Conservation (phyloP, 2,329 filamentous ascomycete genomes). For the Colletotrichum sp. region DNA sequence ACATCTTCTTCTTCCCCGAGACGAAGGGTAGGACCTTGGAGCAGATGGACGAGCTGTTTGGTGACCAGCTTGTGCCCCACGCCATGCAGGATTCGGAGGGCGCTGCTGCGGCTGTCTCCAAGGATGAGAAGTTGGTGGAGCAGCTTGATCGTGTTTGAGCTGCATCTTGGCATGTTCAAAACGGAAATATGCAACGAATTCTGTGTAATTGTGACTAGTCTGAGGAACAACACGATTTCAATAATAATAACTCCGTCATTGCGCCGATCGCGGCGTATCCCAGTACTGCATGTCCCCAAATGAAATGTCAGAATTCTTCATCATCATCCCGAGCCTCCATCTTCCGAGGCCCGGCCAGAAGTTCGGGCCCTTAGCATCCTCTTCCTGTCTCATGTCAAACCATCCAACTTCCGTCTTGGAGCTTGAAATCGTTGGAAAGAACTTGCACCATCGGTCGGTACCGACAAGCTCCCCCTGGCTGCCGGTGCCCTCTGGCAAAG, state of each 20-base stretch:
- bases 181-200: not conserved
- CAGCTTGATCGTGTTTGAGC: not conserved
- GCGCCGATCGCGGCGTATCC: slow-evolving; percentile 17
- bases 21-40: slow-evolving; percentile 35
- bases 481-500: slow-evolving; percentile 44
- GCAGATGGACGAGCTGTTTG: slow-evolving; percentile 41
- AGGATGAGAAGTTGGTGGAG: slow-evolving; percentile 11
- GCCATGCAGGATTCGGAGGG: slow-evolving; percentile 14
- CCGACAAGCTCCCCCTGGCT: slow-evolving; percentile 46
- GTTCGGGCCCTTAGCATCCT: slow-evolving; percentile 35
- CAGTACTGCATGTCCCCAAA: slow-evolving; percentile 25
- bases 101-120: not conserved
- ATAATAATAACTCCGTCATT: not conserved
- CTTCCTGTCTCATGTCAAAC: slow-evolving; percentile 50
- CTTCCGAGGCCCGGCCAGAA: slow-evolving; percentile 51
- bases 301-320: slow-evolving; percentile 35
- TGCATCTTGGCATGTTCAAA: not conserved
- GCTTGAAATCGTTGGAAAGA: slow-evolving; percentile 33
- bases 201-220: not conserved
- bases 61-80: slow-evolving; percentile 22
- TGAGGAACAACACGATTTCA: not conserved
- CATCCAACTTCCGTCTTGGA: slow-evolving; percentile 41
- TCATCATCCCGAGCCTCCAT: slow-evolving; percentile 46
- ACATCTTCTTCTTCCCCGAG: slow-evolving; percentile 34
- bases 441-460: slow-evolving; percentile 48